phyloP scores from a whole-genome alignment of 805 yeast species.

The Schizosaccharomyces osmophilus region DNA sequence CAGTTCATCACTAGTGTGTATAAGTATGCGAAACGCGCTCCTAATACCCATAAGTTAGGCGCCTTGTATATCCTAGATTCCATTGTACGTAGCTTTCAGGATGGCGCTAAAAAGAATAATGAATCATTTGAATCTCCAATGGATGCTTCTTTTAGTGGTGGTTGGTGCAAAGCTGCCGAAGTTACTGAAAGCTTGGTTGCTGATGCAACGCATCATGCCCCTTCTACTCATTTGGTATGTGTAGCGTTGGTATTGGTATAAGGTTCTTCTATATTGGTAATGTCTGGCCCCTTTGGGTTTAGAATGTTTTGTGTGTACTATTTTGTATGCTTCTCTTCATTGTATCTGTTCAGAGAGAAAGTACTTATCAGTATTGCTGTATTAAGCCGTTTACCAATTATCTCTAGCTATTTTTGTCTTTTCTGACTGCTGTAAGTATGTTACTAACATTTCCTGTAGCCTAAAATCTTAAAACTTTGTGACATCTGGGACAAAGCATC shows the following conservation, averaged over 20 bases:
- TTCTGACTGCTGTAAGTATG: neutral
- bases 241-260: neutral
- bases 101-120: conserved; percentile 34
- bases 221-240: conserved; percentile 24
- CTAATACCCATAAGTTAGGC: conserved; percentile 69
- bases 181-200: conserved; percentile 39
- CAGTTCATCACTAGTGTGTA: conserved; percentile 17
- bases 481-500: conserved; percentile 81
- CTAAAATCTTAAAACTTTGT: conserved; percentile 57
- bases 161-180: conserved; percentile 37
- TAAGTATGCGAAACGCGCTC: conserved; percentile 45
- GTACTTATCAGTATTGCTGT: neutral
- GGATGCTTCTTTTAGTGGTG: conserved; percentile 25
- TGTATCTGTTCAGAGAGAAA: neutral
- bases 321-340: neutral
- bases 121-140: conserved; percentile 38
- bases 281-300: no score
- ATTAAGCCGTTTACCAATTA: neutral
- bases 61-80: conserved; percentile 80
- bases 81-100: conserved; percentile 62
- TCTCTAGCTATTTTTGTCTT: neutral
- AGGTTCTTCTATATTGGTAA: no score
- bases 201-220: conserved; percentile 30
- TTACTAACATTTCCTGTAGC: conserved; percentile 11
- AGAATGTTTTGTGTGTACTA: no score